Percentiles rank a stretch among this genome's conserved stretches.
phyloP scores from a whole-genome alignment of 1,139 yeast genomes.

The Sporopachydermia cereana region DNA sequence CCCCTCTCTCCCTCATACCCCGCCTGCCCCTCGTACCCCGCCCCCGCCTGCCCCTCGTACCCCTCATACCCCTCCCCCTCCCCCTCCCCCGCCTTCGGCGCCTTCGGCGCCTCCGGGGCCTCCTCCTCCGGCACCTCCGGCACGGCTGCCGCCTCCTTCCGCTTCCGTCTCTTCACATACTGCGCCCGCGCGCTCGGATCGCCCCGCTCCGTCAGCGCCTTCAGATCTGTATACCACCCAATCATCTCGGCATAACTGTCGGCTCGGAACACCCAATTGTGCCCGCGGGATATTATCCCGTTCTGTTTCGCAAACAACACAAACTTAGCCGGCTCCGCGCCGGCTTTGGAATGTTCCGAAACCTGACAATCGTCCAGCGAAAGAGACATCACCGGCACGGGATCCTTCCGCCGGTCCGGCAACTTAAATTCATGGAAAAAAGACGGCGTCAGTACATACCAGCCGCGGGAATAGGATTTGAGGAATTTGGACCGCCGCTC shows the following conservation, averaged over 20 bases:
- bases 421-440: slow-evolving; percentile 87
- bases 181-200: slow-evolving; percentile 41
- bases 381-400: slow-evolving; percentile 79
- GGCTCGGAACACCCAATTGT: slow-evolving; percentile 88
- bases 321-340: slow-evolving; percentile 59
- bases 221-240: slow-evolving; percentile 74
- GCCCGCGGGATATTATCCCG: slow-evolving; percentile 62
- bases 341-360: slow-evolving; percentile 66
- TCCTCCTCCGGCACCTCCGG: not conserved
- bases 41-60: too few species aligned
- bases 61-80: not conserved
- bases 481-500: slow-evolving; percentile 87
- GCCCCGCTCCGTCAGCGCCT: slow-evolving; percentile 46
- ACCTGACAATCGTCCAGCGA: slow-evolving; percentile 72
- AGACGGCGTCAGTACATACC: slow-evolving; percentile 83
- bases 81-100: not conserved
- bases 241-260: slow-evolving; percentile 70
- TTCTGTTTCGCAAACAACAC: slow-evolving; percentile 65
- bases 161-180: slow-evolving; percentile 23
- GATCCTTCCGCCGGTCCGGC: slow-evolving; percentile 70
- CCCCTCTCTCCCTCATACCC: too few species aligned
- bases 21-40: too few species aligned
- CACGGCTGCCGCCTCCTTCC: slow-evolving; percentile 6
- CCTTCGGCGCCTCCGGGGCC: not conserved
- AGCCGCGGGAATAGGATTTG: slow-evolving; percentile 80